Percentiles rank a stretch among this genome's conserved stretches.
phyloP scores from a whole-genome alignment of 2,329 filamentous ascomycete species.

The Graphium sp. region DNA sequence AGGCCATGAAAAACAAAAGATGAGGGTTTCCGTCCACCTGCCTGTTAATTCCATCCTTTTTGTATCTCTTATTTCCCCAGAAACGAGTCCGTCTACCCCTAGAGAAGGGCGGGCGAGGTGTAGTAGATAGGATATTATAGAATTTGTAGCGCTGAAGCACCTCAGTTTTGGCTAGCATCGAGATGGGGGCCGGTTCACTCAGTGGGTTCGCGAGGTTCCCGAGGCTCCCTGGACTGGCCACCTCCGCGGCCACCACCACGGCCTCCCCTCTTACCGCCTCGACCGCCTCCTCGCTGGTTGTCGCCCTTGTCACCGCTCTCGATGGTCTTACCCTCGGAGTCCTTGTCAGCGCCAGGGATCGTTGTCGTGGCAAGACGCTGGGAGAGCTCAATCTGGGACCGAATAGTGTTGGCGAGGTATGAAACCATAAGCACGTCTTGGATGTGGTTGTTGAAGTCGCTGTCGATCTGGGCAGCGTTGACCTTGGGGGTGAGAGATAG shows the following conservation, averaged over 20 bases:
- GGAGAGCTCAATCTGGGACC: conserved; percentile 95
- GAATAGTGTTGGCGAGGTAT: conserved; percentile 96
- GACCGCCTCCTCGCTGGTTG: conserved; percentile 23
- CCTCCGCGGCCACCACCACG: conserved; percentile 33
- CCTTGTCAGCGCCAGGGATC: conserved; percentile 33
- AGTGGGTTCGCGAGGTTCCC: conserved; percentile 11
- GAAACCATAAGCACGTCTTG: conserved; percentile 97
- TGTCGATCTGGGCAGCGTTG: conserved; percentile 75
- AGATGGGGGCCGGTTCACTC: conserved; percentile 17
- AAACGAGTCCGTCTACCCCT: too few relatives aligned
- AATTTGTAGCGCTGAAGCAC: background rate
- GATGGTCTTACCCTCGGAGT: conserved; percentile 25
- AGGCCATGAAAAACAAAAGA: background rate
- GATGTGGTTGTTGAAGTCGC: conserved; percentile 99
- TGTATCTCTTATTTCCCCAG: too few relatives aligned
- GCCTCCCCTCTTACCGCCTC: conserved; percentile 29
- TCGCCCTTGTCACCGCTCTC: conserved; percentile 24
- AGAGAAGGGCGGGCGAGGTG: background rate
- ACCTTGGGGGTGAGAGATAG: conserved; percentile 91
- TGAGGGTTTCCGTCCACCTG: too few relatives aligned
- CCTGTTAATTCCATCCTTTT: too few relatives aligned
- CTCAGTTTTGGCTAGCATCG: conserved; percentile 6
- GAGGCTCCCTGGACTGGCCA: conserved; percentile 32
- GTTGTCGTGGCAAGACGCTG: conserved; percentile 79
- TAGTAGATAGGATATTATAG: background rate